A percentile compares a stretch with the other conserved stretches of the same genome.
Conservation (phyloP, 176 grass and related monocot genomes). For the Oryza brachyantha region DNA sequence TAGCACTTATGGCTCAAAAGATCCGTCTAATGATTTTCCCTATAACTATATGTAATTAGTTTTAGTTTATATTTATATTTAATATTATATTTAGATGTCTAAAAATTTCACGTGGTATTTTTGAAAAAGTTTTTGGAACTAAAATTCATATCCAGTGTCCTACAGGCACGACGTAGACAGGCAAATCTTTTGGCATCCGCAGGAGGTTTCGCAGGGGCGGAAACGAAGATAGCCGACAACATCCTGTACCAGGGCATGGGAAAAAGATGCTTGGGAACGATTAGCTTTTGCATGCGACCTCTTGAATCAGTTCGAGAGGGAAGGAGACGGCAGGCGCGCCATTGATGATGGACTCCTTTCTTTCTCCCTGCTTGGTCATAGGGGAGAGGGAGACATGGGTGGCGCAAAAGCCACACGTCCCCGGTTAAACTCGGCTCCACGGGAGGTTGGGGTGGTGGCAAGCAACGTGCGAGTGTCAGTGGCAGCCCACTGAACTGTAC, state of each 20-base stretch:
- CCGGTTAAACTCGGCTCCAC: neutral
- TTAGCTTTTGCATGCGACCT: neutral
- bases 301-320: neutral
- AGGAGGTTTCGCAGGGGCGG: neutral
- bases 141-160: too few species aligned
- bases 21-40: too few species aligned
- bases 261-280: neutral
- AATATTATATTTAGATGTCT: too few species aligned
- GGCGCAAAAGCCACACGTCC: neutral
- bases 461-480: slow-evolving; percentile 41
- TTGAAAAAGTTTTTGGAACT: too few species aligned
- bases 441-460: neutral
- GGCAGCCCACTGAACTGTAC: neutral
- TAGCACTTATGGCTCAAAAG: too few species aligned
- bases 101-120: too few species aligned
- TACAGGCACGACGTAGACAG: neutral
- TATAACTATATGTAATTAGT: too few species aligned
- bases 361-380: neutral
- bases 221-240: neutral
- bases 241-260: neutral
- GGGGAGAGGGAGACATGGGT: neutral
- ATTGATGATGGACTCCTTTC: slow-evolving; percentile 14
- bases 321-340: neutral
- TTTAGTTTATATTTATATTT: too few species aligned
- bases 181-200: neutral